Base-by-base conservation (phyloP, 2,329 filamentous ascomycete species). In the Coniochaeta hoffmannii region DNA sequence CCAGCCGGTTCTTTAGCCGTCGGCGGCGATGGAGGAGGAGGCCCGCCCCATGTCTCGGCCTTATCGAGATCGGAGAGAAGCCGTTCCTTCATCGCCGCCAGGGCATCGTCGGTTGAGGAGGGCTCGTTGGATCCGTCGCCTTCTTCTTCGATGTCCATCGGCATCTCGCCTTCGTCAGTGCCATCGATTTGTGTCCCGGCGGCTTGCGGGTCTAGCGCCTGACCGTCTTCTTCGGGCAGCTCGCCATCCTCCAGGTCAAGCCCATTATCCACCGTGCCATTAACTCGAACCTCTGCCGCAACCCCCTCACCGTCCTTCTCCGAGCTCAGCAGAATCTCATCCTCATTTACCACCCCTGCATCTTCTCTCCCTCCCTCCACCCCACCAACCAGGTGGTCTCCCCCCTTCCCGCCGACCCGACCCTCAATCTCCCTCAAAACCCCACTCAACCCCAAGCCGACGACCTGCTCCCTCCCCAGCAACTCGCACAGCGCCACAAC, bases 71-170 rank as follows among this genome's bases (percentile, higher is more conserved):
- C 71, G 1, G 73, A 71, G 11, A 83, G 71, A 2, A 83, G 72
- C 30, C 73, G 71, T 11, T 68, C 69, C 62, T 77, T 81, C 36
- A 74, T 78, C 55, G 70, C 72, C 57, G 78, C 74, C 19, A 83
- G 70, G 57, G 72, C 70, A 61, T 67, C 68, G 28, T 68, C 59
- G 14, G 66, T 63, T 56, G 49, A 15, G 28, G 41, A 28, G 22
- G 41, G 41, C 2, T 46, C 41, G 11, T 71, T 68, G 53, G 64
- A 61, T 65, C 71, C 67, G 67, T 74, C 68, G 58, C 70, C 71
- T 12, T 71, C 36, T 15, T 32, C 68, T 50, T 72, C 69, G 57
- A 68, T 56, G 58, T 71, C 68, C 59, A 64, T 63, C 49, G 63
- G 63, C 53, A 62, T 58, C 51, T 64, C 63, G 12, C 56, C 60